Percentiles rank a stretch among this genome's conserved stretches.
These are phyloP conservation scores for Schizopora paradoxa DNA, from an alignment of 1,284 basidiomycete genomes.

Conservation along the genomic window DNA sequence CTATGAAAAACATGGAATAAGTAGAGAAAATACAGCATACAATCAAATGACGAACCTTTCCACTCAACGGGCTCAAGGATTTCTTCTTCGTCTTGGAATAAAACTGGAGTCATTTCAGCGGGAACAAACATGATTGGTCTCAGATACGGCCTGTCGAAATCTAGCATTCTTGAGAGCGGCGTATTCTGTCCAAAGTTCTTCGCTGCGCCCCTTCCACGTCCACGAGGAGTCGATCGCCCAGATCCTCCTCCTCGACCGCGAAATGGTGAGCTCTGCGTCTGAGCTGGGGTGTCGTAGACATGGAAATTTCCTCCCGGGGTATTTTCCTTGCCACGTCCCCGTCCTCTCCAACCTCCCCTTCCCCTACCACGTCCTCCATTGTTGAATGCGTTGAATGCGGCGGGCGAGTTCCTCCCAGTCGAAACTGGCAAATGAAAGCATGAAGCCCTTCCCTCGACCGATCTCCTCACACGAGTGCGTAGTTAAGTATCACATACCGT, in stretches of 20 bases:
- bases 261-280: constrained; percentile 17
- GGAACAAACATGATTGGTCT: constrained; percentile 64
- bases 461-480: too few relatives aligned
- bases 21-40: constrained; percentile 7
- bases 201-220: constrained; percentile 19
- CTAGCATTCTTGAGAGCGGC: constrained; percentile 51
- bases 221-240: too few relatives aligned
- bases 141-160: constrained; percentile 54
- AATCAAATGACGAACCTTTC: constrained; percentile 36
- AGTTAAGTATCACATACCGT: constrained; percentile 28
- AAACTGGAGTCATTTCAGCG: constrained; percentile 44
- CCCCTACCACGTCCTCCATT: constrained; percentile 18
- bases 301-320: background rate
- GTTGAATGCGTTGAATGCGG: constrained; percentile 15
- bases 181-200: constrained; percentile 28
- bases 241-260: constrained; percentile 15
- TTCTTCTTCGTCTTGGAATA: constrained; percentile 66
- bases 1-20: constrained; percentile 31
- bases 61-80: constrained; percentile 53
- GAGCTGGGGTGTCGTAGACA: background rate
- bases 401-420: too few relatives aligned
- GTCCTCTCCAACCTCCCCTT: constrained; percentile 23
- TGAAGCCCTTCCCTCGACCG: too few relatives aligned
- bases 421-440: too few relatives aligned
- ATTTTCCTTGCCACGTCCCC: constrained; percentile 18